Evolutionary conservation across 495 filamentous ascomycete species (phyloP).

Genomic region (Annulohypoxylon bovei): DNA sequence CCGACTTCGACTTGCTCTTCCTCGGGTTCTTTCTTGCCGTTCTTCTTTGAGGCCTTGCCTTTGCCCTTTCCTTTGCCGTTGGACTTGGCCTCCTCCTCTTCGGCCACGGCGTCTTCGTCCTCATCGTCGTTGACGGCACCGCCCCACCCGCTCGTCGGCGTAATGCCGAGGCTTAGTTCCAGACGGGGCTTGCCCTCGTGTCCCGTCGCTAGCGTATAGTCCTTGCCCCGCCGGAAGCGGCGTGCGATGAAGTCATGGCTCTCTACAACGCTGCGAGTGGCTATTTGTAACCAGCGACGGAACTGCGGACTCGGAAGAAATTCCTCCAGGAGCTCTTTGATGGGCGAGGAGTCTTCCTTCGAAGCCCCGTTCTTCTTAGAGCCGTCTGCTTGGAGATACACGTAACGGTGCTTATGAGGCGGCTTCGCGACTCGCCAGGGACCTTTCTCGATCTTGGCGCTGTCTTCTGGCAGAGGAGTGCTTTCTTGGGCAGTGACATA

Average conservation of each 20-base stretch:
- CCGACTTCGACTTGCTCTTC: slow-evolving; percentile 68
- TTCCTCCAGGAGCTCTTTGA: slow-evolving; percentile 78
- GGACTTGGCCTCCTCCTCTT: slow-evolving; percentile 56
- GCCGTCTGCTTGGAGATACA: slow-evolving; percentile 71
- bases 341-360: slow-evolving; percentile 58
- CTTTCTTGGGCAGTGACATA: slow-evolving; percentile 75
- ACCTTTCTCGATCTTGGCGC: slow-evolving; percentile 66
- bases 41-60: slow-evolving; percentile 45
- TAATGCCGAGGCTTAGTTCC: slow-evolving; percentile 87
- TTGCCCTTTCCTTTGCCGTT: slow-evolving; percentile 57
- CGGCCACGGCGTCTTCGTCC: slow-evolving; percentile 57
- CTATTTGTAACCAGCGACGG: slow-evolving; percentile 84
- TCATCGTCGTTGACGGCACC: slow-evolving; percentile 67
- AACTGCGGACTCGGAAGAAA: slow-evolving; percentile 89
- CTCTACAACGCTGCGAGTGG: slow-evolving; percentile 75
- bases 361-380: slow-evolving; percentile 20
- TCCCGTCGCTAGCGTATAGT: slow-evolving; percentile 91
- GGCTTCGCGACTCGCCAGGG: slow-evolving; percentile 82
- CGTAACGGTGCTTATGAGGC: slow-evolving; percentile 93
- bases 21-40: slow-evolving; percentile 48
- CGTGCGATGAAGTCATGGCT: slow-evolving; percentile 77
- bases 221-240: slow-evolving; percentile 83
- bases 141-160: slow-evolving; percentile 84
- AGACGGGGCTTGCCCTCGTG: slow-evolving; percentile 83
- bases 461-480: slow-evolving; percentile 54